Evolutionary conservation across 192 early-diverging fungal genomes (phyloP), one percentile per base, ranked within the genome.

Genomic region (Geranomyces michiganensis): DNA sequence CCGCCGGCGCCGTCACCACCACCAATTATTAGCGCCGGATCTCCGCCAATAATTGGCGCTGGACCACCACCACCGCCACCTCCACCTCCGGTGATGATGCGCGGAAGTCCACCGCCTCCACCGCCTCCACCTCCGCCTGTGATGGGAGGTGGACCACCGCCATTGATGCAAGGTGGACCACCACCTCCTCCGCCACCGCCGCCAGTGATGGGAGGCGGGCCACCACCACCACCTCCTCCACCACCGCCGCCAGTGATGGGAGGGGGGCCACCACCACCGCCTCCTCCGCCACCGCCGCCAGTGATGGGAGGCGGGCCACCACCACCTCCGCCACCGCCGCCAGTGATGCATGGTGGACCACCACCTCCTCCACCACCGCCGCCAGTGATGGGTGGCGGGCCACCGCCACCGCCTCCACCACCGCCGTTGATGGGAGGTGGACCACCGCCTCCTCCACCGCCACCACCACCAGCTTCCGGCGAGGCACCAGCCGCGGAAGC

Each of bases 391-490:
- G 56, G 47, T 21, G 70, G 72, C 27, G 74, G 68, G 13, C 71
- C 78, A 0, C 78, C 78, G 0, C 78, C 78, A 10, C 76, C 76
- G 19, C 77, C 78, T n/a, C 78, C 78, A 8, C 78, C 78, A n/a
- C 76, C 76, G 30, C 78, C 78, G 13, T 65, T 71, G 17, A 32
- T 51, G 61, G 65, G 72, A 48, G 68, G 70, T 31, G 78, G 70
- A 61, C 68, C 68, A 3, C 55, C 68, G 13, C 56, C 68, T 14
- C 68, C 68, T 24, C 68, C 68, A 10, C 68, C 41, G 4, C 68
- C 56, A 19, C 68, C 68, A 46, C 19, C 29, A 4, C 30, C 47
- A 27, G 7, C 24, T 33, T 67, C 66, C 1, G 62, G 44, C 13
- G 45, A 51, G 2, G 46, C 71, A 67, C 30, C 69, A 21, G 68